These are phyloP conservation scores for Phaeomoniella chlamydospora DNA, from an alignment of 2,329 filamentous ascomycete species.

Conservation along the genomic window DNA sequence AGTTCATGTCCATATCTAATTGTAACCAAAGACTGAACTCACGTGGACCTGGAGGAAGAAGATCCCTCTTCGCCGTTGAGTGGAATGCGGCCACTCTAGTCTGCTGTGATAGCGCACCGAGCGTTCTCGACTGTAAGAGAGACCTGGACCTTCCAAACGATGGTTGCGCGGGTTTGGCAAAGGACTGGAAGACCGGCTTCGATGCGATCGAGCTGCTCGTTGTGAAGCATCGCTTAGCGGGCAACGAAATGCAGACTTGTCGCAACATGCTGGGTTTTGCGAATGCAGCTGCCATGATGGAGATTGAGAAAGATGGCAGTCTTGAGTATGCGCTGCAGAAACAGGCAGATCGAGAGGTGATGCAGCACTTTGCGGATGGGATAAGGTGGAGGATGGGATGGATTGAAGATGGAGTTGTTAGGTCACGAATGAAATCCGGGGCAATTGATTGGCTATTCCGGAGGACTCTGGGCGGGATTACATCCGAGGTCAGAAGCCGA, in stretches of 20 bases:
- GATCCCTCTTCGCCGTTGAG: conserved; percentile 57
- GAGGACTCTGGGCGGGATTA: too few species aligned
- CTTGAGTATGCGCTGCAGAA: too few species aligned
- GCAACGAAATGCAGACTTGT: not conserved
- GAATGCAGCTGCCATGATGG: conserved; percentile 1
- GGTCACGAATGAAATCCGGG: too few species aligned
- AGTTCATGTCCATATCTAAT: too few species aligned
- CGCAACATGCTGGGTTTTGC: not conserved
- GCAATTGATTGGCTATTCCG: too few species aligned
- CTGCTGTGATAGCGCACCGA: not conserved
- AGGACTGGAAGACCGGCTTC: not conserved
- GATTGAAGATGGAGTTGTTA: too few species aligned
- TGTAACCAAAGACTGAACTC: too few species aligned
- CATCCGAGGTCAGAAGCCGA: too few species aligned
- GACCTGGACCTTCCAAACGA: not conserved
- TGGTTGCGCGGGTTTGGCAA: not conserved
- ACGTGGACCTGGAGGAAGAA: conserved; percentile 79
- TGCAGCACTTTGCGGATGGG: too few species aligned
- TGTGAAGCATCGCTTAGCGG: not conserved
- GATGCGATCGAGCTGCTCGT: not conserved
- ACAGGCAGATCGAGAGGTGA: too few species aligned
- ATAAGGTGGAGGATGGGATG: too few species aligned
- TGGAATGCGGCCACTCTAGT: conserved; percentile 69
- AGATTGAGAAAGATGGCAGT: too few species aligned
- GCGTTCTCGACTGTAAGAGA: not conserved